Conservation (phyloP, 2,329 filamentous ascomycete genomes). For the Aureobasidium namibiae region DNA sequence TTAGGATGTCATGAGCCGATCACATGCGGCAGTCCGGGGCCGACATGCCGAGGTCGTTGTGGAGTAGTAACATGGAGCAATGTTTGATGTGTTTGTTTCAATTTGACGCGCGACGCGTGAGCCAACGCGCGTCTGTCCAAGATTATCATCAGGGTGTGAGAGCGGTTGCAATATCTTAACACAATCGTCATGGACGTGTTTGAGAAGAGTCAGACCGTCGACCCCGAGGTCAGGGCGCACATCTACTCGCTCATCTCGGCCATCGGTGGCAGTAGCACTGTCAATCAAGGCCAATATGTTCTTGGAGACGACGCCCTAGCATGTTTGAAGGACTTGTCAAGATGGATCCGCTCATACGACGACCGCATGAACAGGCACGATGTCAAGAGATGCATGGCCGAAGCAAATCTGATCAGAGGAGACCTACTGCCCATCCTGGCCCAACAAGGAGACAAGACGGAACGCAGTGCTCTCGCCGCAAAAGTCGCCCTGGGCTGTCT, state of each 20-base stretch:
- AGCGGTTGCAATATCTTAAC: background rate
- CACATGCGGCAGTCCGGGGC: background rate
- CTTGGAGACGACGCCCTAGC: conserved; percentile 90
- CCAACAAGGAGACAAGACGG: conserved; percentile 65
- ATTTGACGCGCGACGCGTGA: conserved; percentile 6
- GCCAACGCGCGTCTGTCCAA: background rate
- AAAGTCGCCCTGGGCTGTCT: conserved; percentile 77
- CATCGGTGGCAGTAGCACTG: conserved; percentile 73
- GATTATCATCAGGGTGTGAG: background rate
- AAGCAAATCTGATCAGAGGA: conserved; percentile 83
- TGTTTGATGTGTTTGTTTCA: conserved; percentile 6
- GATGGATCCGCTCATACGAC: conserved; percentile 92
- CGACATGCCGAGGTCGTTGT: conserved; percentile 6
- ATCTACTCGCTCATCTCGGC: conserved; percentile 91
- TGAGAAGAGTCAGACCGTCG: conserved; percentile 45
- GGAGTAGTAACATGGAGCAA: background rate
- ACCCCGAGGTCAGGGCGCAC: conserved; percentile 87
- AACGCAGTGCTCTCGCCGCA: conserved; percentile 67
- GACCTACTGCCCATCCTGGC: conserved; percentile 87
- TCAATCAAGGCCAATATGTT: conserved; percentile 74
- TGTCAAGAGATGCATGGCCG: conserved; percentile 83
- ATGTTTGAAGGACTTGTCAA: conserved; percentile 84
- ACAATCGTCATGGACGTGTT: conserved; percentile 21
- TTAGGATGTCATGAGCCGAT: background rate
- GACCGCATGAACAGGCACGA: conserved; percentile 91